Base-by-base conservation (phyloP, 2,329 filamentous ascomycete genomes). In the Incumbomyces delicatus region DNA sequence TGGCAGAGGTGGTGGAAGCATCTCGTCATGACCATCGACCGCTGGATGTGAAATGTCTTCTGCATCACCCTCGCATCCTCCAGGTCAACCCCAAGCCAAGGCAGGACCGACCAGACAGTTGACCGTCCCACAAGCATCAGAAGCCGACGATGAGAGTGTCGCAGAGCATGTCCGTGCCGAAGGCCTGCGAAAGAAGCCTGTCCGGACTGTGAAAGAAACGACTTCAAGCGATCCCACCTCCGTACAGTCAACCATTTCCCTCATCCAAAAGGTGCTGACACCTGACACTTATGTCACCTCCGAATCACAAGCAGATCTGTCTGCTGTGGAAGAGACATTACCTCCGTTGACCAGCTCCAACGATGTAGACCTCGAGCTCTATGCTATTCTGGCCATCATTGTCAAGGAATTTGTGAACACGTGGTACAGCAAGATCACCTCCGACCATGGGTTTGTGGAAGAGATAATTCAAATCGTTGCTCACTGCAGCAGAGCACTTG, bases 301-400 rank as follows among this genome's bases (percentile, higher is more conserved):
- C 49, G 67, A 65, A 38, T 75, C 81, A 47, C 69, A 74, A 39
- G 84, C 66, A 71, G 83, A 67, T 57, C 76, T 75, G 37, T 72
- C 72, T 58, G 77, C 86, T 41, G 81, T 94, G 56, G 81, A 94
- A 50, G 84, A 89, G 57, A 71, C 95, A 36, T 72, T 98, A 38
- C 92, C 90, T 49, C 88, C 89, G 33, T 73, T 98, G 60, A 96
- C 90, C 41, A 95, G 88, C 69, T 88, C 87, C 43, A 94, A 95
- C 64, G 87, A 94, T 57, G 80, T 96, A 50, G 92, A 98, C 64
- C 70, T 94, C 47, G 85, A 98, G 67, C 76, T 98, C 3, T 98
- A 96, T 63, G 90, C 87, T 22, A 77, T 96, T 50, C 81, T 98
- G 50, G 85, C 92, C 44, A 84, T 96, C 49, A 80, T 96, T 51